These are phyloP conservation scores for Gossypium herbaceum DNA, from an alignment of 345 rosid species.

Conservation along the genomic window DNA sequence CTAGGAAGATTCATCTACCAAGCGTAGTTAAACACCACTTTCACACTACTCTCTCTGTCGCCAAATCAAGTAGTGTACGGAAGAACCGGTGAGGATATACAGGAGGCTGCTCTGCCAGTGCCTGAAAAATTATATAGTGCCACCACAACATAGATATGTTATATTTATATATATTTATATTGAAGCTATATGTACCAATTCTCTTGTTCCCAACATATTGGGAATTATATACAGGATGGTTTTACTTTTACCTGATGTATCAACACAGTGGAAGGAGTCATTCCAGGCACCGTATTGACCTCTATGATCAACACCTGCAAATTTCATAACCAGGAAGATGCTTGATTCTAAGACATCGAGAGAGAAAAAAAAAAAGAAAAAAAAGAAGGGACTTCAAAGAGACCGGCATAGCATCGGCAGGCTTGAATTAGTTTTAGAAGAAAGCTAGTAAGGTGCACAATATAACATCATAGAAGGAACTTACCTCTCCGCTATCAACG, in stretches of 20 bases:
- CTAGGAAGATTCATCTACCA: neutral
- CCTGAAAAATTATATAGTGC: slow-evolving; percentile 36
- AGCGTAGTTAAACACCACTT: neutral
- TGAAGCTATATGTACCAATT: neutral
- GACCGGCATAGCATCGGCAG: neutral
- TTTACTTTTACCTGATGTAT: slow-evolving; percentile 84
- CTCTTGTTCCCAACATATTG: too few species aligned
- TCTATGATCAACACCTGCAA: slow-evolving; percentile 80
- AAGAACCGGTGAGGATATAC: slow-evolving; percentile 74
- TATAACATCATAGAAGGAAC: slow-evolving; percentile 5
- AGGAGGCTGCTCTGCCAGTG: slow-evolving; percentile 81
- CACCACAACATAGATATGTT: neutral
- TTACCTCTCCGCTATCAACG: slow-evolving; percentile 89
- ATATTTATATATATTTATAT: neutral
- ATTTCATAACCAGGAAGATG: neutral
- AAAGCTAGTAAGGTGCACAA: neutral
- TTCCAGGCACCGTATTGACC: slow-evolving; percentile 93
- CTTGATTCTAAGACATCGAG: neutral
- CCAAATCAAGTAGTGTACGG: slow-evolving; percentile 74
- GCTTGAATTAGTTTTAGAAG: too few species aligned
- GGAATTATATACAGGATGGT: neutral
- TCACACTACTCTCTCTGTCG: slow-evolving; percentile 43
- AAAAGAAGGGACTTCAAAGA: neutral
- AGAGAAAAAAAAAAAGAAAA: neutral
- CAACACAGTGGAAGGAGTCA: slow-evolving; percentile 92